phyloP scores from a whole-genome alignment of 2,329 filamentous ascomycete species.

The Emericellopsis atlantica region DNA sequence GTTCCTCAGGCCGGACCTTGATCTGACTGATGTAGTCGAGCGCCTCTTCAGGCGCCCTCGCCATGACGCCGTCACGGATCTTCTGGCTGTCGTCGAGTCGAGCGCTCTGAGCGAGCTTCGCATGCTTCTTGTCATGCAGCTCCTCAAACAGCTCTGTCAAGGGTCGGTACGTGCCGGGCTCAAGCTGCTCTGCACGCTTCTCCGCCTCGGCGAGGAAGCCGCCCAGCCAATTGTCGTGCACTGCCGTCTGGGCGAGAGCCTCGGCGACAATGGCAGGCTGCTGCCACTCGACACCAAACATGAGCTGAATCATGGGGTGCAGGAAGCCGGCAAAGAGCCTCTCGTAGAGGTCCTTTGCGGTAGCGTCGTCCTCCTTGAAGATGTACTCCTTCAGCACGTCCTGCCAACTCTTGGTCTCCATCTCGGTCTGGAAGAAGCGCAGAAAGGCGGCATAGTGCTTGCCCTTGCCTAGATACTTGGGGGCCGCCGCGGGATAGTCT shows the following conservation, averaged over 20 bases:
- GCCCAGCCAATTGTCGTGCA: conserved; percentile 48
- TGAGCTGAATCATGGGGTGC: conserved; percentile 75
- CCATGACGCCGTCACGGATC: conserved; percentile 55
- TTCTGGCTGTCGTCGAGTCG: conserved; percentile 43
- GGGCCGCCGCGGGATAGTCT: conserved; percentile 39
- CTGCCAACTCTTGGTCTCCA: conserved; percentile 48
- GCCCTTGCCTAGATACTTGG: conserved; percentile 47
- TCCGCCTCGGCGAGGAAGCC: conserved; percentile 43
- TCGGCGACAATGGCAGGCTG: conserved; percentile 75
- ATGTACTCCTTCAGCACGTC: conserved; percentile 52
- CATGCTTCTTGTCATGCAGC: conserved; percentile 30
- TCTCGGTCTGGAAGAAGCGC: conserved; percentile 62
- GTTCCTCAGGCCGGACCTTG: conserved; percentile 37
- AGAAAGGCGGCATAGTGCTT: conserved; percentile 61
- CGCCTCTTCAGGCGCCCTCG: conserved; percentile 50
- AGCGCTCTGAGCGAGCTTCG: conserved; percentile 41
- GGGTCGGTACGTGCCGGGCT: conserved; percentile 9
- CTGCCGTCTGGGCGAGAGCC: conserved; percentile 62
- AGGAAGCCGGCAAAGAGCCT: conserved; percentile 59
- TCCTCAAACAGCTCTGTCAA: conserved; percentile 51
- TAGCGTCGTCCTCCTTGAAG: conserved; percentile 47
- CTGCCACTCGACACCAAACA: conserved; percentile 71
- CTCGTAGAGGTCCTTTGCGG: conserved; percentile 55
- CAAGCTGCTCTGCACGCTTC: conserved; percentile 12
- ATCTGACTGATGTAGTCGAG: conserved; percentile 47